phyloP scores from a whole-genome alignment of 176 grass and related monocot species.

The Canna indica region DNA sequence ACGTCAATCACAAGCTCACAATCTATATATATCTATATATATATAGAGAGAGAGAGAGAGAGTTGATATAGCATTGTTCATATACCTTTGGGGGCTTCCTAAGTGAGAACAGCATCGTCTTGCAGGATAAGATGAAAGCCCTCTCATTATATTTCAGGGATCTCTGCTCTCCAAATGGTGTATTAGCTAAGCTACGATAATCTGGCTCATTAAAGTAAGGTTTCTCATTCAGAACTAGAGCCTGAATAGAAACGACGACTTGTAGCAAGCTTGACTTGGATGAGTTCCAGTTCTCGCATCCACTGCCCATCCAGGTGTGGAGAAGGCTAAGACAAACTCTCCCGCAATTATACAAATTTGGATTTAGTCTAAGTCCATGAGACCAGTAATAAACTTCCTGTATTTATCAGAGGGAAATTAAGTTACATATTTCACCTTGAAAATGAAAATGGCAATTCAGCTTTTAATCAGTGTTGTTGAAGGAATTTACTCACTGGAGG shows the following conservation, averaged over 20 bases:
- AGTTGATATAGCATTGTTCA: too few relatives aligned
- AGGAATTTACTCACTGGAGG: too few relatives aligned
- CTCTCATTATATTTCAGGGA: too few relatives aligned
- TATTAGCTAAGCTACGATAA: too few relatives aligned
- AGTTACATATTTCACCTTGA: not conserved
- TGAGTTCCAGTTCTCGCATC: conserved; percentile 24
- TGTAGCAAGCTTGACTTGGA: conserved; percentile 57
- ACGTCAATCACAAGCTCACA: too few relatives aligned
- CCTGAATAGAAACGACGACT: conserved; percentile 65
- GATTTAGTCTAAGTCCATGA: conserved; percentile 25
- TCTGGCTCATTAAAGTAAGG: conserved; percentile 82
- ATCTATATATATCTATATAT: too few relatives aligned
- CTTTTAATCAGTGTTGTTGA: not conserved
- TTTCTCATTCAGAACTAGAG: conserved; percentile 69
- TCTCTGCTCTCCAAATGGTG: too few relatives aligned
- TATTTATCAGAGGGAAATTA: not conserved
- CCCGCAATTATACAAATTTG: conserved; percentile 58
- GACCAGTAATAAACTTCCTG: conserved; percentile 51
- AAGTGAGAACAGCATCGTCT: too few relatives aligned
- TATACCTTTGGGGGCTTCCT: not conserved
- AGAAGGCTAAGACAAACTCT: conserved; percentile 88
- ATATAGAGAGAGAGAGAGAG: too few relatives aligned
- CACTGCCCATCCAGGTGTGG: conserved; percentile 57
- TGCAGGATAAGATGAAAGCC: too few relatives aligned
- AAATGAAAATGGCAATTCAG: conserved; percentile 2